These are phyloP conservation scores for Salix dunnii DNA, from an alignment of 345 rosid species.

Conservation along the genomic window DNA sequence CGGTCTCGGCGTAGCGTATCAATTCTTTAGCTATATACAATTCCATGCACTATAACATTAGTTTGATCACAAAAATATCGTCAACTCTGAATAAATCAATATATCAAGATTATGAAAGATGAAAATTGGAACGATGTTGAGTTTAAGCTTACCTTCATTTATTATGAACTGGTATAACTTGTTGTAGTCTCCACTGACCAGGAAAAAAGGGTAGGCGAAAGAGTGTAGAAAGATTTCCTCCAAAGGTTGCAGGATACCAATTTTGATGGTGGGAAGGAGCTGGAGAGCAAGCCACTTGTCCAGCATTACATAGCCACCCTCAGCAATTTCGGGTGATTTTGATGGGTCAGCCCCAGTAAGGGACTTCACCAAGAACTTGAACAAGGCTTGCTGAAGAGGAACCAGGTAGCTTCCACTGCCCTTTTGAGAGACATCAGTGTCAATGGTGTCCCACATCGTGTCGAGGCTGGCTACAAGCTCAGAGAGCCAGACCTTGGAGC, in stretches of 20 bases:
- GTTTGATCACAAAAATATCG: too few relatives aligned
- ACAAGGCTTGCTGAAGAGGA: slow-evolving; percentile 54
- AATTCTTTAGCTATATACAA: slow-evolving; percentile 32
- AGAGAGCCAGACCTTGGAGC: slow-evolving; percentile 59
- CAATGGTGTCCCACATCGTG: slow-evolving; percentile 52
- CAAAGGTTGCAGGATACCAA: slow-evolving; percentile 52
- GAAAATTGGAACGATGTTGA: background rate
- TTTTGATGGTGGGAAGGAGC: slow-evolving; percentile 50
- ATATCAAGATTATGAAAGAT: too few relatives aligned
- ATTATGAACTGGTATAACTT: slow-evolving; percentile 51
- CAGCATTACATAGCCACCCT: slow-evolving; percentile 46
- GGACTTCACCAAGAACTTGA: slow-evolving; percentile 56
- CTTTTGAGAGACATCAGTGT: slow-evolving; percentile 37
- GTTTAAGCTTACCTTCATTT: slow-evolving; percentile 28
- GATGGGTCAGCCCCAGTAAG: slow-evolving; percentile 64
- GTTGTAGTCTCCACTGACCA: slow-evolving; percentile 57
- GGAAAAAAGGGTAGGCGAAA: slow-evolving; percentile 56
- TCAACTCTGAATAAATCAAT: too few relatives aligned
- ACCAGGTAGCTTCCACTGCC: slow-evolving; percentile 33
- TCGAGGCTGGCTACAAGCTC: slow-evolving; percentile 51
- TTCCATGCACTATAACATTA: background rate
- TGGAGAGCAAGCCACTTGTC: slow-evolving; percentile 65
- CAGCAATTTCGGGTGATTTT: slow-evolving; percentile 35
- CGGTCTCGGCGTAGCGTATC: slow-evolving; percentile 39
- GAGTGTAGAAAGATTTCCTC: slow-evolving; percentile 81